Percentiles rank a stretch among this genome's conserved stretches.
phyloP scores from a whole-genome alignment of 129 eudicot genomes.

The Helichrysum umbraculigerum region DNA sequence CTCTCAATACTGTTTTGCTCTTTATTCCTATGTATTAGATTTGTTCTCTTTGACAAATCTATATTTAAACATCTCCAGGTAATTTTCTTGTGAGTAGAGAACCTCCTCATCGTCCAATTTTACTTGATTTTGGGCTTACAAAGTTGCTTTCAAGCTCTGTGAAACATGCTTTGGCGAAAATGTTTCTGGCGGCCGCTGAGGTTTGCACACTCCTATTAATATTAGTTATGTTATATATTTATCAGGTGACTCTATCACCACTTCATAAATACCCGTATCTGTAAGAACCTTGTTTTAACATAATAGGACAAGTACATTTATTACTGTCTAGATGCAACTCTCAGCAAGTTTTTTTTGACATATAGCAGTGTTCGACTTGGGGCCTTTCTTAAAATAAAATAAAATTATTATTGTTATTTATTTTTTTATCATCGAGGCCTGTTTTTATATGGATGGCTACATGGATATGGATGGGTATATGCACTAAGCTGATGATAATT shows the following conservation, averaged over 20 bases:
- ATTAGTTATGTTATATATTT: neutral
- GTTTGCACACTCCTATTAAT: slow-evolving; percentile 42
- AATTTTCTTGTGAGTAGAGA: slow-evolving; percentile 98
- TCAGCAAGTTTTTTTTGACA: neutral
- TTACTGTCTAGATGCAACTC: neutral
- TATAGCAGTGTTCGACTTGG: neutral
- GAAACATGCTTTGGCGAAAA: slow-evolving; percentile 93
- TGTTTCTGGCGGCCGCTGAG: slow-evolving; percentile 99
- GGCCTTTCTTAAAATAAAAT: too few relatives aligned
- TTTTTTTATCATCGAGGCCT: too few relatives aligned
- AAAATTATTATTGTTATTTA: too few relatives aligned
- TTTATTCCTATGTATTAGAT: slow-evolving; percentile 2
- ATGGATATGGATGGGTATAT: too few relatives aligned
- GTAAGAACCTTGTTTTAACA: neutral
- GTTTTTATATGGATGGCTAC: too few relatives aligned
- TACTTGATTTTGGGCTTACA: slow-evolving; percentile 98
- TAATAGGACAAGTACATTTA: too few relatives aligned
- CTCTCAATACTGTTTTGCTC: slow-evolving; percentile 7
- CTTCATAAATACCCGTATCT: neutral
- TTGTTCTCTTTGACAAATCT: slow-evolving; percentile 18
- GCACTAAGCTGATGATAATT: too few relatives aligned
- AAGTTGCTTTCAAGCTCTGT: slow-evolving; percentile 70
- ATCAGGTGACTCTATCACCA: neutral
- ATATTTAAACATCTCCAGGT: slow-evolving; percentile 47
- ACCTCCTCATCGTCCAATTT: slow-evolving; percentile 88